Base-by-base conservation (phyloP, 345 rosid genomes). In the Viola odorata region DNA sequence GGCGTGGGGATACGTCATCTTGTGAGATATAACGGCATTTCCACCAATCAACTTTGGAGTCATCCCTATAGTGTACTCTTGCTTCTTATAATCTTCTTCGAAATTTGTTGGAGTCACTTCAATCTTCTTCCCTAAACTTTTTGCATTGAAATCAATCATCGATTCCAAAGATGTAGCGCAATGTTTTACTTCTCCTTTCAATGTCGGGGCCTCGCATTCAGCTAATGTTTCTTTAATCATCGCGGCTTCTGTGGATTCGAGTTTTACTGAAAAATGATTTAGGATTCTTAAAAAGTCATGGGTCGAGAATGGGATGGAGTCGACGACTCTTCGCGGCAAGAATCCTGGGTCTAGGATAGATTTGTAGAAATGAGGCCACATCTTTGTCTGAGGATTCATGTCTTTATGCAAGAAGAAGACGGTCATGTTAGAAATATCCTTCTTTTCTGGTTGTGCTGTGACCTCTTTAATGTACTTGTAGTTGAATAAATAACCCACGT, bases 91-190 rank as follows among this genome's bases (percentile, higher is more conserved):
- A 14, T 40, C 41, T 32, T 41, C n/a, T n/a, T 10, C 6, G 47
- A 41, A 14, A 38, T 60, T 55, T 15, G 60, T 55, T 0, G 57
- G 55, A 3, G 61, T 0, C 4, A 53, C 55, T n/a, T 40, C 14
- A 53, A 48, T 44, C 1, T 41, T 45, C 10, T 61, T 47, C 3
- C 72, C 72, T 0, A 68, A 41, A 45, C 14, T 55, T 11, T 55
- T 5, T 7, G 32, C 12, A 3, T 50, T 38, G 10, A 55, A 61
- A 14, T 61, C 66, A 2, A 61, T 37, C 60, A 68, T 41, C 0
- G 72, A 55, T 40, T 68, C 72, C 11, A 68, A 50, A 12, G 72
- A 68, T 14, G 65, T 60, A 1, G 72, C 61, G 49, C 72, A 68
- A 37, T 37, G 51, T 44, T 68, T 68, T 16, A 60, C 66, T 14